Percentiles rank a stretch among this genome's conserved stretches.
Conservation (phyloP, 306 rosid genomes). For the Gynostemma pentaphyllum region DNA sequence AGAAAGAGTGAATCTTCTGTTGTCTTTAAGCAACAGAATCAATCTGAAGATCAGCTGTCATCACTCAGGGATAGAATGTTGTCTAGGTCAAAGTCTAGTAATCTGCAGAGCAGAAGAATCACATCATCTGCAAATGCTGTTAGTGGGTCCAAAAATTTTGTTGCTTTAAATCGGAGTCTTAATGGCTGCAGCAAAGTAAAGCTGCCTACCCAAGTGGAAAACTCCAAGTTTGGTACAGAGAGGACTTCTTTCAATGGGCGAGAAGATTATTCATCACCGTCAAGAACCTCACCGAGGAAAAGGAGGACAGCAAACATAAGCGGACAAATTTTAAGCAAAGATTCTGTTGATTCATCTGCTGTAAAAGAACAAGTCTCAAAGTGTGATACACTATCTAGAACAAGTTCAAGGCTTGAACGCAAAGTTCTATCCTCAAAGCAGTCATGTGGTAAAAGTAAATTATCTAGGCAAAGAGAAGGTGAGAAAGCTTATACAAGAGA, state of each 20-base stretch:
- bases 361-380: conserved; percentile 22
- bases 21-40: conserved; percentile 30
- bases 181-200: conserved; percentile 37
- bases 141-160: conserved; percentile 51
- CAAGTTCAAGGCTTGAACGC: conserved; percentile 19
- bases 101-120: conserved; percentile 32
- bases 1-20: conserved; percentile 26
- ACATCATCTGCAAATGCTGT: conserved; percentile 31
- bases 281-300: conserved; percentile 41
- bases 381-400: conserved; percentile 26
- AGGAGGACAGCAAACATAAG: conserved; percentile 38
- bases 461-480: conserved; percentile 27
- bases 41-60: conserved; percentile 29
- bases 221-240: conserved; percentile 39
- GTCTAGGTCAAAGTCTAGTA: conserved; percentile 30
- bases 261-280: conserved; percentile 31
- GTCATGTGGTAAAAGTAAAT: conserved; percentile 23
- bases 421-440: conserved; percentile 22
- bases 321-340: conserved; percentile 25
- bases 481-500: conserved; percentile 25
- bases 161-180: conserved; percentile 54
- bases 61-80: conserved; percentile 25
- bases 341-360: conserved; percentile 24
- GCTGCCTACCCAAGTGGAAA: conserved; percentile 36
- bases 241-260: conserved; percentile 36